Conservation (phyloP, 495 filamentous ascomycete genomes). For the Penicillium bovifimosum region DNA sequence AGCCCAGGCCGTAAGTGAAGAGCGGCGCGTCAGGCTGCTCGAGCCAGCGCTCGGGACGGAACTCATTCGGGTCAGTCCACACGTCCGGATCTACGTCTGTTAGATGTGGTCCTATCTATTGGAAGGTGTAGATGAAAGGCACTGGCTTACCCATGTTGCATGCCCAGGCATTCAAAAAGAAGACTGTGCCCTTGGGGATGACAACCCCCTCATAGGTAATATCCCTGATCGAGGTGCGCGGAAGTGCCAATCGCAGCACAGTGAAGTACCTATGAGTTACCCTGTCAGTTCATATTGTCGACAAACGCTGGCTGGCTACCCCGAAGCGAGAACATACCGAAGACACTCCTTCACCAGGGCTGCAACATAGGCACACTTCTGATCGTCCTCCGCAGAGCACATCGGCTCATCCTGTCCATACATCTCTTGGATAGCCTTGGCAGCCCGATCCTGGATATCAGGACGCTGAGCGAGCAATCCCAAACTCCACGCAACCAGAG, state of each 20-base stretch:
- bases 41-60: slow-evolving; percentile 57
- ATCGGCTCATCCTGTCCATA: slow-evolving; percentile 49
- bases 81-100: slow-evolving; percentile 45
- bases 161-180: slow-evolving; percentile 62
- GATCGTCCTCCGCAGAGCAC: slow-evolving; percentile 54
- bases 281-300: neutral
- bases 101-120: neutral
- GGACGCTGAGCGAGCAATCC: slow-evolving; percentile 51
- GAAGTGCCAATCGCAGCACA: slow-evolving; percentile 57
- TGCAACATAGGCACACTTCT: slow-evolving; percentile 55
- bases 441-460: slow-evolving; percentile 56
- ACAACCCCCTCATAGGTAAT: slow-evolving; percentile 49
- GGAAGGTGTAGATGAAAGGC: too few species aligned
- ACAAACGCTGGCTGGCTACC: neutral
- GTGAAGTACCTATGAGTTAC: slow-evolving; percentile 43
- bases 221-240: slow-evolving; percentile 55
- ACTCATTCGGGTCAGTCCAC: slow-evolving; percentile 53
- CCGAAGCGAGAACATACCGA: slow-evolving; percentile 27
- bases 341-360: slow-evolving; percentile 56
- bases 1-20: slow-evolving; percentile 58
- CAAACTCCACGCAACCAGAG: slow-evolving; percentile 58
- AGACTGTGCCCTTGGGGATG: slow-evolving; percentile 55
- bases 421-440: slow-evolving; percentile 48
- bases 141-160: slow-evolving; percentile 51
- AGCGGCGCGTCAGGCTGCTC: slow-evolving; percentile 57